These are phyloP conservation scores for Trypethelium eluteriae DNA, from an alignment of 495 filamentous ascomycete genomes.

Conservation along the genomic window DNA sequence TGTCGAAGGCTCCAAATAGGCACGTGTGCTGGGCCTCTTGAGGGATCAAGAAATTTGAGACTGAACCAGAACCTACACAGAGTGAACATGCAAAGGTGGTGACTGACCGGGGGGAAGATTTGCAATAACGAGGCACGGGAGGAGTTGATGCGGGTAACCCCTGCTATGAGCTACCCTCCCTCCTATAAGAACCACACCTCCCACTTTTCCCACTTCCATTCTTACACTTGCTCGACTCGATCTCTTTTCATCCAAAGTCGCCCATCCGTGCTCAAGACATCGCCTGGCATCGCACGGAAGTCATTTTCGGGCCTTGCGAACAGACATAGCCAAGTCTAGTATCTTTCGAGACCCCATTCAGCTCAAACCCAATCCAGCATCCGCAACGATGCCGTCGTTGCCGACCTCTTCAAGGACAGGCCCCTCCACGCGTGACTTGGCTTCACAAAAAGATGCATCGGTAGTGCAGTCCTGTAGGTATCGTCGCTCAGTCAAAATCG, in stretches of 20 bases:
- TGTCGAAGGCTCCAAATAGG: too few relatives aligned
- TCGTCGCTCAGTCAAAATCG: slow-evolving; percentile 1
- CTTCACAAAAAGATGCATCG: neutral
- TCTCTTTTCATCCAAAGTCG: neutral
- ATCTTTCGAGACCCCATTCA: neutral
- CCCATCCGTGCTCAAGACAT: neutral
- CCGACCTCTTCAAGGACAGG: neutral
- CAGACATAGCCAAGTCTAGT: neutral
- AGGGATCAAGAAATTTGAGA: neutral
- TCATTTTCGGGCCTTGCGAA: neutral
- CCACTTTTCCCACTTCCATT: neutral
- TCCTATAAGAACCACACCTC: slow-evolving; percentile 8
- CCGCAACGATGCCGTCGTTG: neutral
- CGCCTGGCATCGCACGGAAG: neutral
- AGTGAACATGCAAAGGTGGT: neutral
- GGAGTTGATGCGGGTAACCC: neutral
- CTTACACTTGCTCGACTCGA: neutral
- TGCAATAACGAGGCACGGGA: neutral
- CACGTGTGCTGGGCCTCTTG: too few relatives aligned
- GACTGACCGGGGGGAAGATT: neutral
- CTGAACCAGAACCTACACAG: neutral
- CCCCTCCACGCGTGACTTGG: neutral
- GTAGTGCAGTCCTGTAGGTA: neutral
- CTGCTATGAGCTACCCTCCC: neutral
- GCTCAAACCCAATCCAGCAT: neutral